These are phyloP conservation scores for Ogataea sp. DNA, from an alignment of 805 yeast species.

Conservation along the genomic window DNA sequence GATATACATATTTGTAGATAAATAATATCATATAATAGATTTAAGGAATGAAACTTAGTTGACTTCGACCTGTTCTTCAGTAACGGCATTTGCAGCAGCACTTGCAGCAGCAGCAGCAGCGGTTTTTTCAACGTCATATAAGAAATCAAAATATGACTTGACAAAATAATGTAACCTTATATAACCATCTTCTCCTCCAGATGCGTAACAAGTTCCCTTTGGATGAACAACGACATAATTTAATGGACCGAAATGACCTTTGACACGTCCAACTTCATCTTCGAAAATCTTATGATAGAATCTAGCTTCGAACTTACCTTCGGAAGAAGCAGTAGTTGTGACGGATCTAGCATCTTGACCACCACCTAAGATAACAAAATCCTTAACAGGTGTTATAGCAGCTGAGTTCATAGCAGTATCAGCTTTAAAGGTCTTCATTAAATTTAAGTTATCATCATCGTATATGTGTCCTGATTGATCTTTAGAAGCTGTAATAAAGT, in stretches of 20 bases:
- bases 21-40: too few species aligned
- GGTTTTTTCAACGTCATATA: conserved; percentile 84
- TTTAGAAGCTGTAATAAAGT: conserved; percentile 87
- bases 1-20: too few species aligned
- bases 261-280: conserved; percentile 94
- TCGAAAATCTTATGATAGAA: conserved; percentile 91
- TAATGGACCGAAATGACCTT: conserved; percentile 98
- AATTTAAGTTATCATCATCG: conserved; percentile 67
- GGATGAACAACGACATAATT: conserved; percentile 93
- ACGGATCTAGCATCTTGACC: conserved; percentile 99
- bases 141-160: conserved; percentile 86
- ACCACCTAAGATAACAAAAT: conserved; percentile 91
- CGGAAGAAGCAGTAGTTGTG: conserved; percentile 88
- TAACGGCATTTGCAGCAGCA: conserved; percentile 34
- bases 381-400: conserved; percentile 86
- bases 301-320: conserved; percentile 96
- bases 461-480: conserved; percentile 78
- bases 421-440: conserved; percentile 68
- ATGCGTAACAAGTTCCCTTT: conserved; percentile 84
- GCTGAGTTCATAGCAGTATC: conserved; percentile 96
- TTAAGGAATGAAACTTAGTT: too few species aligned
- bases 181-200: conserved; percentile 98
- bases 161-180: conserved; percentile 92
- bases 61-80: background rate
- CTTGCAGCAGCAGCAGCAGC: conserved; percentile 44